Base-by-base conservation (phyloP, 2,329 filamentous ascomycete species). In the Trichoderma brevicompactum region DNA sequence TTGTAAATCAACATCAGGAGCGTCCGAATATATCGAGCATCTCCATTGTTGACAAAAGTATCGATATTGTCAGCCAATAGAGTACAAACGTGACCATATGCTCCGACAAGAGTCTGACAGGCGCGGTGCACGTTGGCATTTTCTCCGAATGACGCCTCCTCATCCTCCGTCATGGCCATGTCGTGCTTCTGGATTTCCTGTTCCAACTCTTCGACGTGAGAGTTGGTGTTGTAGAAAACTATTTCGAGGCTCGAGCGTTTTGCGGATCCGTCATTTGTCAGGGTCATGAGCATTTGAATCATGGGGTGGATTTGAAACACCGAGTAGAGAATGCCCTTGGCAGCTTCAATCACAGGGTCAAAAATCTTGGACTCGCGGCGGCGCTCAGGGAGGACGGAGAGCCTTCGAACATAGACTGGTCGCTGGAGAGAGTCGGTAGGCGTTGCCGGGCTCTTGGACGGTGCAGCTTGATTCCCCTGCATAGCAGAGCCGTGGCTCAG, bases 401-500 rank as follows among this genome's bases (percentile, higher is more conserved):
- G 79, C 38, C 87, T 82, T 34, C 87, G 82, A 28, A 89, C 85
- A 69, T 89, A 89, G 63, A 87, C 83, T 3, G 87, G 85, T 23
- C 86, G 83, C 69, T 86, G 82, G 13, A 85, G 78, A 34, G 81
- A 80, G 2, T 83, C 83, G n/a, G 63, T 84, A 12, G 86, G 86
- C 65, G 85, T 88, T 32, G 80, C 79, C n/a, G 87, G 86, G 69
- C 85, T 88, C 68, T 82, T 81, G 34, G 74, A 76, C 2, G 70
- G 44, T 5, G 74, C 71, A n/a, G 41, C 52, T 9, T 79, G 76
- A 41, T 77, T 79, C 19, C 82, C 83, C 67, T 86, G 85, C 85
- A 89, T 89, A 7, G 87, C 88, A 36, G 87, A 89, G n/a, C 87
- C 87, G 68, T 89, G 87, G 68, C 87, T 89, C 43, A 89, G 78